These are phyloP conservation scores for Schoenoplectus triqueter DNA, from an alignment of 202 grass and related monocot genomes.

Conservation along the genomic window DNA sequence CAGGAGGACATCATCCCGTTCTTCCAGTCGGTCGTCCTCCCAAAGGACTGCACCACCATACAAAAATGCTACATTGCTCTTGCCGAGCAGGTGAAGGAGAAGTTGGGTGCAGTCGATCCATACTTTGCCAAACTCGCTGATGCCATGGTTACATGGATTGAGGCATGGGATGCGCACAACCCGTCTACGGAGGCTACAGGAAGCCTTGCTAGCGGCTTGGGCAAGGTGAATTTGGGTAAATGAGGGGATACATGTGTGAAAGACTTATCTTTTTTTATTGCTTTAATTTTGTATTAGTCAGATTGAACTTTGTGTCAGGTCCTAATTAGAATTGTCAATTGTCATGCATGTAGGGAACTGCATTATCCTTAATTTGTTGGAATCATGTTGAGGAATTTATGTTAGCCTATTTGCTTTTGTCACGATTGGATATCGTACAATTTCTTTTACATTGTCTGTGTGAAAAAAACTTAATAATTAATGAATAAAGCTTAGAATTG, in stretches of 20 bases:
- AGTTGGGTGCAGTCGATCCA: constrained; percentile 58
- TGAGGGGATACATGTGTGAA: background rate
- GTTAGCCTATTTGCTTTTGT: background rate
- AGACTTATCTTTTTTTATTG: constrained; percentile 21
- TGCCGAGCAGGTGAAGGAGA: constrained; percentile 59
- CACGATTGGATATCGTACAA: background rate
- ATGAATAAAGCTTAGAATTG: background rate
- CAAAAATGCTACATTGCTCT: constrained; percentile 68
- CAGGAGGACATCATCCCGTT: constrained; percentile 77
- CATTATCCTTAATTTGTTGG: background rate
- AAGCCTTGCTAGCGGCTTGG: constrained; percentile 36
- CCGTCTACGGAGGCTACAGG: constrained; percentile 8
- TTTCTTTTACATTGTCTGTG: no score
- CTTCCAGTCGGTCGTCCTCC: constrained; percentile 51
- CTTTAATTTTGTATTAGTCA: background rate
- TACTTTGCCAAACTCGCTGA: constrained; percentile 66
- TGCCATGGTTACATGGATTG: constrained; percentile 69
- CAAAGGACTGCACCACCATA: constrained; percentile 65
- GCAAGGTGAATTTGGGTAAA: constrained; percentile 32
- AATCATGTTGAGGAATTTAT: background rate
- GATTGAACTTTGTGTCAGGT: background rate
- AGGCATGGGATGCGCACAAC: constrained; percentile 65
- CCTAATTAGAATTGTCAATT: background rate
- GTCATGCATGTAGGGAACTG: background rate
- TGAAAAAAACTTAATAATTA: background rate